phyloP scores from a whole-genome alignment of 148 eudicot species.

The Selenicereus undatus region DNA sequence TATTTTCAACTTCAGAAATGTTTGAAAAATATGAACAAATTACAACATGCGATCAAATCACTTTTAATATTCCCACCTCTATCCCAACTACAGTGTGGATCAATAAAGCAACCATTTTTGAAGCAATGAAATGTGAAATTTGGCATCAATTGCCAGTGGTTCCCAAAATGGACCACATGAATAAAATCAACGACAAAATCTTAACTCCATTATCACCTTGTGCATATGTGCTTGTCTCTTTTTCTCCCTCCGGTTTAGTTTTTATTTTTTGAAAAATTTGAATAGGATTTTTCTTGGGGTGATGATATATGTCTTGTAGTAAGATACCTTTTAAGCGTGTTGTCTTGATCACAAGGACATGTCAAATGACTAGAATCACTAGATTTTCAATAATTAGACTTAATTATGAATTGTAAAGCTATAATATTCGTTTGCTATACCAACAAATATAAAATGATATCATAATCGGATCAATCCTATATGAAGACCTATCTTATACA shows the following conservation, averaged over 20 bases:
- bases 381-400: no score
- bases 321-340: no score
- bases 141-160: constrained; percentile 1
- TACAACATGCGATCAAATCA: background rate
- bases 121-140: background rate
- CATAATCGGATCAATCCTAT: no score
- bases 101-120: background rate
- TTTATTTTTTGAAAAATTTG: background rate
- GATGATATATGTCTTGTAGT: no score
- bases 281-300: background rate
- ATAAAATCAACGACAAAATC: constrained; percentile 25
- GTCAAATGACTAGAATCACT: no score
- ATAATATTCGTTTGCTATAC: no score
- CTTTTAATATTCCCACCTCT: background rate
- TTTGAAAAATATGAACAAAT: background rate
- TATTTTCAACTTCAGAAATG: no score
- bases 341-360: no score
- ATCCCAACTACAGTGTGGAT: background rate
- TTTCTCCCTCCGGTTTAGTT: background rate
- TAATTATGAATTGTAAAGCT: no score
- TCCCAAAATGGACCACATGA: constrained; percentile 20
- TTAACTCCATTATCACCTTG: constrained; percentile 14
- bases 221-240: background rate
- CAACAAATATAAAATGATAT: no score
- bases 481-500: no score